Percentiles rank a stretch among this genome's conserved stretches.
Conservation (phyloP, 805 yeast species). For the Candida xyloterini region DNA sequence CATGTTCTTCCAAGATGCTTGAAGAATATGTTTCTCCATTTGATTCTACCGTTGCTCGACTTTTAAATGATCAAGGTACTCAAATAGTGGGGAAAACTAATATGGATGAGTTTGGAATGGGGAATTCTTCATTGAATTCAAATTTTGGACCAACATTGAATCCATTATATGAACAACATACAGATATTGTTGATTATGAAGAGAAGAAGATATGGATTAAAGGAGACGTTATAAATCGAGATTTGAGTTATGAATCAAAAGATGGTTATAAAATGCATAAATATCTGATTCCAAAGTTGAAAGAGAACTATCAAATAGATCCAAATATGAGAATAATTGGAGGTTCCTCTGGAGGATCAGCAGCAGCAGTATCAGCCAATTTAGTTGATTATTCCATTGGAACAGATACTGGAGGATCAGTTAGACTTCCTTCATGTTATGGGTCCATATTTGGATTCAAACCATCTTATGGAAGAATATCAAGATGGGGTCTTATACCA, state of each 20-base stretch:
- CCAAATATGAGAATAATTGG: conserved; percentile 54
- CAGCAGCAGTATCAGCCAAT: conserved; percentile 81
- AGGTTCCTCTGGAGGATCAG: conserved; percentile 96
- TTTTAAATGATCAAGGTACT: conserved; percentile 53
- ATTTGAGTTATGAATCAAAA: conserved; percentile 39
- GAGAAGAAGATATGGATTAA: conserved; percentile 27
- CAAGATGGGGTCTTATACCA: conserved; percentile 88
- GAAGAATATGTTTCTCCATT: conserved; percentile 67
- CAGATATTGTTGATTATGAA: conserved; percentile 24
- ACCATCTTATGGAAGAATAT: conserved; percentile 89
- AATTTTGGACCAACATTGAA: conserved; percentile 57
- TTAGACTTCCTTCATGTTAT: conserved; percentile 87
- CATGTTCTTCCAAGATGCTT: conserved; percentile 74
- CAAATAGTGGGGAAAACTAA: conserved; percentile 75
- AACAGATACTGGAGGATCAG: conserved; percentile 97
- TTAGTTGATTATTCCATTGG: conserved; percentile 78
- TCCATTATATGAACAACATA: conserved; percentile 35
- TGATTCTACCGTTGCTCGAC: conserved; percentile 66
- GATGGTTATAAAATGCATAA: conserved; percentile 8
- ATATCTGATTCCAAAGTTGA: conserved; percentile 20
- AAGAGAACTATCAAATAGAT: conserved; percentile 15
- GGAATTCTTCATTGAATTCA: conserved; percentile 62
- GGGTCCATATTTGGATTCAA: conserved; percentile 85
- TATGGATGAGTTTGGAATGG: conserved; percentile 98
- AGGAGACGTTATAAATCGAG: conserved; percentile 10